A percentile compares a stretch with the other conserved stretches of the same genome.
These are phyloP conservation scores for Leishmania amazonensis DNA, from an alignment of 208 protist genomes.

Conservation along the genomic window DNA sequence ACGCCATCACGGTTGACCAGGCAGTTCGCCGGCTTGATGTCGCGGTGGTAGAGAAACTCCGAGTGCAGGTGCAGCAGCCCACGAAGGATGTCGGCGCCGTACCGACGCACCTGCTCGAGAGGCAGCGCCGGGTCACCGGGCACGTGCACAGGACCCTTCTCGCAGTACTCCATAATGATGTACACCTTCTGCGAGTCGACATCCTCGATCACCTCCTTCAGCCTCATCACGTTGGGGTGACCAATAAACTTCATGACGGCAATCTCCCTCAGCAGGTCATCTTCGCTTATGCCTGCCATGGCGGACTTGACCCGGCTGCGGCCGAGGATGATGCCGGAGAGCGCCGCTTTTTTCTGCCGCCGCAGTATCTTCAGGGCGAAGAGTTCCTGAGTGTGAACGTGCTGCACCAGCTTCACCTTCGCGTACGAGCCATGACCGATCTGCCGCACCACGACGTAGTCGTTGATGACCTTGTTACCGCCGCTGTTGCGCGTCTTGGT, in stretches of 20 bases:
- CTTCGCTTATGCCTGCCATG: slow-evolving; percentile 33
- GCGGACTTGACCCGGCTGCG: slow-evolving; percentile 23
- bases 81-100: slow-evolving; percentile 59
- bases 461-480: slow-evolving; percentile 92
- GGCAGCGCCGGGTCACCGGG: slow-evolving; percentile 55
- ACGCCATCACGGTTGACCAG: slow-evolving; percentile 67
- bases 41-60: slow-evolving; percentile 81
- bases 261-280: slow-evolving; percentile 93
- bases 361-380: slow-evolving; percentile 88
- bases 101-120: slow-evolving; percentile 49
- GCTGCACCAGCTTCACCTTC: slow-evolving; percentile 90
- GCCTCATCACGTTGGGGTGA: slow-evolving; percentile 95
- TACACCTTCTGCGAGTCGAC: slow-evolving; percentile 87
- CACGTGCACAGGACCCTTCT: slow-evolving; percentile 75
- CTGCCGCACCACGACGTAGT: slow-evolving; percentile 83
- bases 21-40: slow-evolving; percentile 86
- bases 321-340: slow-evolving; percentile 16
- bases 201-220: slow-evolving; percentile 97
- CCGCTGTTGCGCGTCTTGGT: slow-evolving; percentile 65
- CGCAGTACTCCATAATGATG: slow-evolving; percentile 95
- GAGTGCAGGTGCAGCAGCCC: slow-evolving; percentile 80
- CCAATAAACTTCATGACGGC: slow-evolving; percentile 96
- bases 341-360: slow-evolving; percentile 23
- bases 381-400: slow-evolving; percentile 64
- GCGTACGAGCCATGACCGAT: slow-evolving; percentile 83